These are phyloP conservation scores for Pseudozyma thailandica DNA, from an alignment of 1,284 basidiomycete species.

Conservation along the genomic window DNA sequence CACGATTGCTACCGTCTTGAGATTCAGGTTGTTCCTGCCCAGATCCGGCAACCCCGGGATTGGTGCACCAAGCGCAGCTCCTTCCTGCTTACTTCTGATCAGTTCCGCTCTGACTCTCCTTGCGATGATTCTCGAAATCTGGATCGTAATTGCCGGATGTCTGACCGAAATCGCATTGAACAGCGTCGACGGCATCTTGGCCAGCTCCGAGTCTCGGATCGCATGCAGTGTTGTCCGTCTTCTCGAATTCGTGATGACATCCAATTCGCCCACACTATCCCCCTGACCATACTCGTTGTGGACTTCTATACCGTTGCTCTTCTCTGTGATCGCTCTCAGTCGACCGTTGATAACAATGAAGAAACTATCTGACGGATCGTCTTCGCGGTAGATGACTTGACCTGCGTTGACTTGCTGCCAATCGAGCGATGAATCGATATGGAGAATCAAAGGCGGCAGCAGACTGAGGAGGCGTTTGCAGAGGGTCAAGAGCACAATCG, in stretches of 20 bases:
- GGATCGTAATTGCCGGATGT: conserved; percentile 93
- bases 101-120: conserved; percentile 87
- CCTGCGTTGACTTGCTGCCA: conserved; percentile 98
- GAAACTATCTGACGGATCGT: conserved; percentile 90
- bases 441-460: conserved; percentile 91
- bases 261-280: conserved; percentile 80
- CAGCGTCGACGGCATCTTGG: conserved; percentile 93
- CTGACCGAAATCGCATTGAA: conserved; percentile 87
- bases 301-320: conserved; percentile 77
- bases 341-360: conserved; percentile 98
- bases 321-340: conserved; percentile 79
- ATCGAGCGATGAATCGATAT: conserved; percentile 96
- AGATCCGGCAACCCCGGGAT: conserved; percentile 62
- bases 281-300: conserved; percentile 93
- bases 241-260: conserved; percentile 92
- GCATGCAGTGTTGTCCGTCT: conserved; percentile 93
- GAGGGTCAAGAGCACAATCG: conserved; percentile 94
- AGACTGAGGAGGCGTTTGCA: conserved; percentile 94
- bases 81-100: conserved; percentile 42
- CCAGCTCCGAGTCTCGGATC: conserved; percentile 97
- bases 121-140: conserved; percentile 94
- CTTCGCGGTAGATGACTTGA: conserved; percentile 87
- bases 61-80: conserved; percentile 45
- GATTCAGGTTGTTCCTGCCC: conserved; percentile 85
- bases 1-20: conserved; percentile 90